Base-by-base conservation (phyloP, 2,329 filamentous ascomycete genomes). In the Beauveria caledonica region DNA sequence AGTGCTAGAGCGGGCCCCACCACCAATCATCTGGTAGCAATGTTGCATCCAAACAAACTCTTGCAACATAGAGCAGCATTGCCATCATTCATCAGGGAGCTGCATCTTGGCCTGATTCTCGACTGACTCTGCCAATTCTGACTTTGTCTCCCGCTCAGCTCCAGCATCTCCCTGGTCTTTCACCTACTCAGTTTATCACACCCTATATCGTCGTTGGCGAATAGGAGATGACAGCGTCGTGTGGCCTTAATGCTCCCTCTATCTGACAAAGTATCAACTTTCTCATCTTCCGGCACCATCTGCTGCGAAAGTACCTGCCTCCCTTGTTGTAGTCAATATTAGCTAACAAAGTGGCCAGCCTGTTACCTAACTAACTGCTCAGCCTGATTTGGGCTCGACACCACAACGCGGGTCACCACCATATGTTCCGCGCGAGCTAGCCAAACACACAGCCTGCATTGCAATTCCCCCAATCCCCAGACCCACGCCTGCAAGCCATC, bases 371-470 rank as follows among this genome's bases (percentile, higher is more conserved):
- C 36, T 33, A 23, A 15, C 10, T 23, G 33, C 33, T 36, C 48
- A 50, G 33, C 23, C 52, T 29, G 23, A 23, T 23, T 23, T 17
- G 17, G 23, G 49, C 27, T 55, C 23, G 17, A 55, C 39, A 48
- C 53, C n/a, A 11, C n/a, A 21, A 11, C 19, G 39, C 53, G 27
- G 19, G 5, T n/a, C 53, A 19, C 17, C 11, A 21, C n/a, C 53
- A 48, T 29, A 23, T 21, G 5, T n/a, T 10, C 8, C 40, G 3
- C n/a, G 9, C 40, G 27, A 25, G 42, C 45, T 58, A 42, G 33
- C 44, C 44, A 57, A 49, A 57, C 54, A 57, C 17, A 49, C 11
- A 29, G 19, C 27, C 29, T 57, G 54, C 39, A 50, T 50, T 58
- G 45, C 21, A 50, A 50, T 58, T 58, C 19, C 33, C 33, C 11